Evolutionary conservation across 352 stramenopile species (phyloP).

Genomic region (Phytophthora pistaciae): DNA sequence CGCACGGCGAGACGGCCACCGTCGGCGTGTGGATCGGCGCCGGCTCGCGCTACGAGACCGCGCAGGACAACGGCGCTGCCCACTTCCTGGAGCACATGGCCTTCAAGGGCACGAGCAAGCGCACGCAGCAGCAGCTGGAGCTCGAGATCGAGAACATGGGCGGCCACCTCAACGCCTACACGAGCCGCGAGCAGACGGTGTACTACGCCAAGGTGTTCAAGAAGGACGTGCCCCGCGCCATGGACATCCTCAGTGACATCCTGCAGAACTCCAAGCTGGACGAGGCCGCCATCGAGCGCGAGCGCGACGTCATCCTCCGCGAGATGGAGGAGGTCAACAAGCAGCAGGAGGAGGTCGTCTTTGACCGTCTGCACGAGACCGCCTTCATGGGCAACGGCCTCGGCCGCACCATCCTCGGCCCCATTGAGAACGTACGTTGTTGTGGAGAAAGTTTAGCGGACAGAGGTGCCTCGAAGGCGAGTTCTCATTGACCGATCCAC

Average conservation of each 20-base stretch:
- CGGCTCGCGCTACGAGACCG: conserved; percentile 98
- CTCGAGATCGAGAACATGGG: conserved; percentile 99
- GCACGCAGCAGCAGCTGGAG: conserved; percentile 99
- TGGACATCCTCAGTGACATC: conserved; percentile 99
- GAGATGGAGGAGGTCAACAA: conserved; percentile 99
- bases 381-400: conserved; percentile 98
- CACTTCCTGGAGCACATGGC: conserved; percentile 99
- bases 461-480: neutral
- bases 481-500: neutral
- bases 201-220: conserved; percentile 99
- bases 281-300: conserved; percentile 95
- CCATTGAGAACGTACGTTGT: conserved; percentile 97
- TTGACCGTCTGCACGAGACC: conserved; percentile 99
- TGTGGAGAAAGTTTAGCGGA: neutral
- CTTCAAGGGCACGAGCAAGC: conserved; percentile 99
- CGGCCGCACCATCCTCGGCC: conserved; percentile 99
- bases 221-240: conserved; percentile 96
- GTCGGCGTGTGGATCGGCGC: conserved; percentile 98
- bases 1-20: conserved; percentile 97
- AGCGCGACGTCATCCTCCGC: conserved; percentile 99
- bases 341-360: conserved; percentile 98
- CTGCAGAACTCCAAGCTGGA: conserved; percentile 99
- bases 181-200: conserved; percentile 99
- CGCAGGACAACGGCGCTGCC: conserved; percentile 98
- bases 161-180: conserved; percentile 99